A percentile compares a stretch with the other conserved stretches of the same genome.
phyloP scores from a whole-genome alignment of 768 basidiomycete genomes.

The Amanita subjunquillea region DNA sequence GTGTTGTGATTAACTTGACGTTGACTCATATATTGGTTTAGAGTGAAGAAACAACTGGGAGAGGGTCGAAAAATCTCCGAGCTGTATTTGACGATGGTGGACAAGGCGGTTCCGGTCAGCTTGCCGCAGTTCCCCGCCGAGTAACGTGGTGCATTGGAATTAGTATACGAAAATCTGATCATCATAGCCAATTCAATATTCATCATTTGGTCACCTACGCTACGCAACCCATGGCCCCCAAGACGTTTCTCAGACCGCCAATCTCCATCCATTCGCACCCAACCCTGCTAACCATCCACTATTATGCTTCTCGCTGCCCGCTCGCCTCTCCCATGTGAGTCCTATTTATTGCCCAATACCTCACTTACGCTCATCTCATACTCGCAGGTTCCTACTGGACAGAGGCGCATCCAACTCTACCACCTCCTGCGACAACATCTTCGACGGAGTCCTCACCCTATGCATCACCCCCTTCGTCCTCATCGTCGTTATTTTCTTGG shows the following conservation, averaged over 20 bases:
- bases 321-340: too few species aligned
- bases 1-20: not conserved
- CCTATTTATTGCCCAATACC: not conserved
- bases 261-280: not conserved
- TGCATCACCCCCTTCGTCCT: not conserved
- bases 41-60: not conserved
- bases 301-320: too few species aligned
- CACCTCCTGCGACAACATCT: not conserved
- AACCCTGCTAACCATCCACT: too few species aligned
- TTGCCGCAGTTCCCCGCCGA: not conserved
- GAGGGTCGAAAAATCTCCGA: conserved; percentile 3
- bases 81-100: conserved; percentile 9
- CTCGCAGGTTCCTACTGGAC: too few species aligned
- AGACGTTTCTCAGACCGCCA: not conserved
- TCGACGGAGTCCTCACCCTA: too few species aligned
- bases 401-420: not conserved
- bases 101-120: conserved; percentile 10
- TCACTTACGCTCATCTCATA: too few species aligned
- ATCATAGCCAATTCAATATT: too few species aligned
- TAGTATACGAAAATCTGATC: too few species aligned
- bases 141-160: too few species aligned
- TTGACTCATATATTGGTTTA: not conserved
- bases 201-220: too few species aligned
- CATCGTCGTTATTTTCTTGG: not conserved
- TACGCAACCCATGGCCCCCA: not conserved